Percentiles rank a stretch among this genome's conserved stretches.
These are phyloP conservation scores for Candida khao-thaluensis DNA, from an alignment of 805 yeast species.

Conservation along the genomic window DNA sequence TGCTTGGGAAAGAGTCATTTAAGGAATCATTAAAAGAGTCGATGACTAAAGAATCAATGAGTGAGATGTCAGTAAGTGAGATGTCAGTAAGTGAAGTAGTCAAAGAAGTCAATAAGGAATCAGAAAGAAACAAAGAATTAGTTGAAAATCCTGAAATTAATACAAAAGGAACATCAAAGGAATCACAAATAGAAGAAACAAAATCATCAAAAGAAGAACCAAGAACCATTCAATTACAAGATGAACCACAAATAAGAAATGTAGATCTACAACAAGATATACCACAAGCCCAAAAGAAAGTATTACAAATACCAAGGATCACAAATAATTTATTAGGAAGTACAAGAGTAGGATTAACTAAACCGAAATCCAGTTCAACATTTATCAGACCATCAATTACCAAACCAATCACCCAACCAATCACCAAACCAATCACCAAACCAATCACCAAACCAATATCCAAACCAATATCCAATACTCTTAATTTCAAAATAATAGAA, in stretches of 20 bases:
- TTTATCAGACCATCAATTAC: background rate
- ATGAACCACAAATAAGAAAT: background rate
- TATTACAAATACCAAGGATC: no score
- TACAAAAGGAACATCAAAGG: background rate
- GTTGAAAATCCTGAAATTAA: background rate
- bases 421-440: background rate
- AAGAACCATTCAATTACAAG: background rate
- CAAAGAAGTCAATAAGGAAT: background rate
- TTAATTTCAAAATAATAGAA: conserved; percentile 2
- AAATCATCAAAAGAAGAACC: background rate
- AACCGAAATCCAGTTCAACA: background rate
- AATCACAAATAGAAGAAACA: background rate
- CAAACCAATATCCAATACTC: background rate
- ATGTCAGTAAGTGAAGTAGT: no score
- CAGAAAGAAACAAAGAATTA: background rate
- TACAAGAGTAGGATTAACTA: conserved; percentile 7
- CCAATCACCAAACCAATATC: background rate
- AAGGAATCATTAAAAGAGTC: background rate
- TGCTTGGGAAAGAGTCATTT: background rate
- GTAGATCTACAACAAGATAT: background rate
- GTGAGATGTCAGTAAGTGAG: no score
- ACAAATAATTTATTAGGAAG: conserved; percentile 1
- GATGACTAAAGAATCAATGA: no score
- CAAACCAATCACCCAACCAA: background rate
- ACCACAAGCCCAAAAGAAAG: no score